Percentiles rank a stretch among this genome's conserved stretches.
These are phyloP conservation scores for Neonectria magnoliae DNA, from an alignment of 2,329 filamentous ascomycete genomes.

Conservation along the genomic window DNA sequence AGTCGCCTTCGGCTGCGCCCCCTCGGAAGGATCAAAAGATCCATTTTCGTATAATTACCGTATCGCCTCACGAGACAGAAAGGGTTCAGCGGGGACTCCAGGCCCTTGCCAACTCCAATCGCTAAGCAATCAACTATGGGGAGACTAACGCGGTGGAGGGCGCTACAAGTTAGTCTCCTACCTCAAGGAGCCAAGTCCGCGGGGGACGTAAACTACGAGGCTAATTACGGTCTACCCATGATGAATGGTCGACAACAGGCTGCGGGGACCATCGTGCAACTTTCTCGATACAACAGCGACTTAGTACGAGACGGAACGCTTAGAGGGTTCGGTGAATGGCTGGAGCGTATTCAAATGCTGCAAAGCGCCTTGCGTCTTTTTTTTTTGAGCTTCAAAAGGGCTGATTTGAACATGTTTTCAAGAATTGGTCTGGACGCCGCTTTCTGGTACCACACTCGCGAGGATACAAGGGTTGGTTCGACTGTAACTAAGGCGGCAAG, in stretches of 20 bases:
- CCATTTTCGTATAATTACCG: background rate
- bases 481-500: background rate
- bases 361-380: too few species aligned
- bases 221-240: too few species aligned
- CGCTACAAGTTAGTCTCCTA: background rate
- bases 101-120: background rate
- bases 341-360: too few species aligned
- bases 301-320: background rate
- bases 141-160: background rate
- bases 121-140: background rate
- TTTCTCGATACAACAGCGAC: background rate
- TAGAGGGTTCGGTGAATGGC: background rate
- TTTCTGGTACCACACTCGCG: background rate
- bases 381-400: background rate
- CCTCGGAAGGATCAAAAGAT: background rate
- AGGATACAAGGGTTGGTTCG: too few species aligned
- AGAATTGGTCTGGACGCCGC: background rate
- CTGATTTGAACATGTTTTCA: background rate
- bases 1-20: background rate
- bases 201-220: background rate
- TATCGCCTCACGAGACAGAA: background rate
- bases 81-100: too few species aligned
- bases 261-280: background rate
- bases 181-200: background rate
- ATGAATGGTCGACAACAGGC: background rate